Evolutionary conservation across 352 stramenopile genomes (phyloP), one percentile per base, ranked within the genome.

Genomic region (Phytopythium mirpurense): DNA sequence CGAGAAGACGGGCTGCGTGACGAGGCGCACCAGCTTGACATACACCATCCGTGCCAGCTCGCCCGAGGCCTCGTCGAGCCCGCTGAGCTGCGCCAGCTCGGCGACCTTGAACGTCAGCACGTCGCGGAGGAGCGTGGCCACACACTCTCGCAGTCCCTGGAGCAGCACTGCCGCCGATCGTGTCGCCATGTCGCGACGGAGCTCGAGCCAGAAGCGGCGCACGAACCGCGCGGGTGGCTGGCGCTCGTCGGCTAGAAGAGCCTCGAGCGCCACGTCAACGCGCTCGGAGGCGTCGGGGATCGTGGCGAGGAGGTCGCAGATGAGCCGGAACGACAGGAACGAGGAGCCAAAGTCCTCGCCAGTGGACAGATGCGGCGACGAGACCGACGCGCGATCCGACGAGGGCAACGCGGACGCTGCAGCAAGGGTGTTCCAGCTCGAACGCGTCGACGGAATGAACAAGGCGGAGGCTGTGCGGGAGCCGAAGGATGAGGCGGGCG

Each of bases 321-420:
- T 70, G 43, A 72, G 53, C 47, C 59, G 65, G 53, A 83, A 86
- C 16, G 72, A 74, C n/a, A 83, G 54, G 24, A 82, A 72, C 2
- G 62, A 48, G n/a, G 68, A 65, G 9, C 47, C 27, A 5, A 32
- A 35, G 5, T 51, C 58, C 40, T 69, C 63, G 26, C 67, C 62
- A 8, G 48, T 65, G 3, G 51, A 45, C 10, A 45, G 24, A 21
- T 43, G 23, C 15, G 66, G 36, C n/a, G 42, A 56, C 2, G 51
- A 43, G 24, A 62, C 43, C 3, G 59, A 64, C 6, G 21, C 31
- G 14, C 27, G 50, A 19, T 36, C 1, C 21, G 11, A 18, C 5
- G 47, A 43, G 19, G 21, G 21, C 5, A 15, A 6, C 16, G 47
- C 0, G 18, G 47, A 43, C 15, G 21, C 10, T 16, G 10, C 7